A percentile compares a stretch with the other conserved stretches of the same genome.
phyloP scores from a whole-genome alignment of 371 early-diverging fungal genomes.

The Rhizopus microsporus region DNA sequence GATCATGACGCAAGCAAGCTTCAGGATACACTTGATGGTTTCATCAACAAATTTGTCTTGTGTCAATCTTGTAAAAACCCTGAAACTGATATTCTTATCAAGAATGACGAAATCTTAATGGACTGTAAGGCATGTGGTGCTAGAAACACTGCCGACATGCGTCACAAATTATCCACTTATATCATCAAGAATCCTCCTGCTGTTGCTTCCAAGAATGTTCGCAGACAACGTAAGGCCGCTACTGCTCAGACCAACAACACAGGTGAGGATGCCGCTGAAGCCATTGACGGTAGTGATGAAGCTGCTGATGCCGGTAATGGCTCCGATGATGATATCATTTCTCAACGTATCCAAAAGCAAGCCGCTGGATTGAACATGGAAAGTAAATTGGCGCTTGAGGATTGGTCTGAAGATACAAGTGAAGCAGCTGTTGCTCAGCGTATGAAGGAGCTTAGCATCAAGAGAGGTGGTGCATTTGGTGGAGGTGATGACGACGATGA shows the following conservation, averaged over 20 bases:
- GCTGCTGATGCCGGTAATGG: conserved; percentile 42
- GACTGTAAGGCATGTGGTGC: conserved; percentile 95
- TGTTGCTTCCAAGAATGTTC: conserved; percentile 58
- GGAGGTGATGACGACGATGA: conserved; percentile 67
- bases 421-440: conserved; percentile 80
- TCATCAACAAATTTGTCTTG: conserved; percentile 97
- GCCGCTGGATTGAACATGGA: conserved; percentile 65
- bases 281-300: conserved; percentile 31
- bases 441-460: conserved; percentile 68
- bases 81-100: conserved; percentile 90
- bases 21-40: conserved; percentile 88
- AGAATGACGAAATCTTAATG: conserved; percentile 40
- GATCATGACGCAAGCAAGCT: conserved; percentile 91
- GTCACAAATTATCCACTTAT: conserved; percentile 87
- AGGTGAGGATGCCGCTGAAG: conserved; percentile 49
- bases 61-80: conserved; percentile 97
- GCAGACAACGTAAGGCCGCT: conserved; percentile 70
- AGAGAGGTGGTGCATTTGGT: conserved; percentile 50
- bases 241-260: conserved; percentile 49
- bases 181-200: conserved; percentile 94
- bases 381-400: conserved; percentile 74
- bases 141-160: conserved; percentile 81
- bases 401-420: conserved; percentile 84
- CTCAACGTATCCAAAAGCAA: conserved; percentile 71
- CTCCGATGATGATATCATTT: conserved; percentile 71